Evolutionary conservation across 768 basidiomycete genomes (phyloP), one percentile per base, ranked within the genome.

Genomic region (Rhizopogon vulgaris): DNA sequence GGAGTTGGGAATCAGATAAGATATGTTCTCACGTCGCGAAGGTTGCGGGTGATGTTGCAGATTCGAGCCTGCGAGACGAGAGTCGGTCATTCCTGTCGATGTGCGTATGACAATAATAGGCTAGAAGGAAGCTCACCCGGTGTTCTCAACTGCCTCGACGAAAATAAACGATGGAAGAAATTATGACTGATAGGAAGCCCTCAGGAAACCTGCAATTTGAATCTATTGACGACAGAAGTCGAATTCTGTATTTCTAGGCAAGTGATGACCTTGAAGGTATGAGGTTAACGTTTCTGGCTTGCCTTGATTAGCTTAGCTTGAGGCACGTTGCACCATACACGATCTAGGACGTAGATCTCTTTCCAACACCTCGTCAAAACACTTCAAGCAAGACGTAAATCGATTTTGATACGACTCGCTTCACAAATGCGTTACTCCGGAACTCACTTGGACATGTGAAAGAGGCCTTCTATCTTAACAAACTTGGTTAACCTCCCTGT

Each of bases 1-100:
- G 51, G 49, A 24, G 55, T 60, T 57, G 63, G 25, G 58, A 63
- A 62, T 67, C 63, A 56, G 65, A 67, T 67, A 67, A 67, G 67
- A 67, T 69, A 61, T 56, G 58, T 66, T 63, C 61, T 59, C 58
- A 63, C 63, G 63, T 57, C 56, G 53, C 41, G 52, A 51, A 49
- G 27, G 25, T 49, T 41, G 52, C 52, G 56, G 52, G 52, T 42
- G 51, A 49, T 54, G 41, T 56, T 38, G 28, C n/a, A 49, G 17
- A 32, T 12, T 14, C 2, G 45, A 51, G 38, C 54, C 55, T 56
- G 48, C 55, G 42, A 57, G 50, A 56, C 38, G 39, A 34, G 55
- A 38, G 55, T 50, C 38, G 52, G 46, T 30, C 50, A 52, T 41
- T 45, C 48, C 43, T 22, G 49, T 58, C 25, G 30, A 38, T 15